phyloP scores from a whole-genome alignment of 2,329 filamentous ascomycete species.

The Xylariaceae sp. region DNA sequence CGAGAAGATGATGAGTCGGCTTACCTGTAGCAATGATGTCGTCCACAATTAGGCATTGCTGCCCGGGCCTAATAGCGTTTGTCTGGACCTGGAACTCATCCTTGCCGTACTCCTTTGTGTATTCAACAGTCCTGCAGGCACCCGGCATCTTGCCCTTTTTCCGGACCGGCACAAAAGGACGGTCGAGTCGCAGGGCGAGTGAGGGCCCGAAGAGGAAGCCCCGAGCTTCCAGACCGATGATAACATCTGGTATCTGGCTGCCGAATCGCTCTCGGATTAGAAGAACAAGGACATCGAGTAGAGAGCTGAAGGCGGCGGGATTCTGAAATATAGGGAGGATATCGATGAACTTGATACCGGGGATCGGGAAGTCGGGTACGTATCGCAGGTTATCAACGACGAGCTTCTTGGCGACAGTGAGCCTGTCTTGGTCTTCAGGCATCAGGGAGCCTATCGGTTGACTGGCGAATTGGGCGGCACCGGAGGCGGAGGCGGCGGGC shows the following conservation, averaged over 20 bases:
- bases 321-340: slow-evolving; percentile 94
- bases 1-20: slow-evolving; percentile 33
- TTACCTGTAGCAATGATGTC: slow-evolving; percentile 97
- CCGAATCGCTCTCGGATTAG: slow-evolving; percentile 65
- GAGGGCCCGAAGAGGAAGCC: slow-evolving; percentile 94
- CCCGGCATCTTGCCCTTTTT: slow-evolving; percentile 97
- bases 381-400: slow-evolving; percentile 71
- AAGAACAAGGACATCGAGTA: slow-evolving; percentile 81
- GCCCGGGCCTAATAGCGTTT: slow-evolving; percentile 76
- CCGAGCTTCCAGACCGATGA: slow-evolving; percentile 88
- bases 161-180: slow-evolving; percentile 85
- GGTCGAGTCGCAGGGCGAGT: slow-evolving; percentile 75
- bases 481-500: slow-evolving; percentile 58
- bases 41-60: slow-evolving; percentile 90
- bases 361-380: slow-evolving; percentile 86
- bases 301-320: slow-evolving; percentile 65
- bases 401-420: slow-evolving; percentile 36
- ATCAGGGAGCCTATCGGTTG: slow-evolving; percentile 53
- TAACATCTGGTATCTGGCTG: slow-evolving; percentile 69
- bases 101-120: slow-evolving; percentile 92
- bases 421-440: slow-evolving; percentile 31
- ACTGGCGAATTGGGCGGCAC: slow-evolving; percentile 62
- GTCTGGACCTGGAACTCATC: slow-evolving; percentile 96
- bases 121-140: slow-evolving; percentile 76
- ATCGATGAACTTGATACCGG: slow-evolving; percentile 94